These are phyloP conservation scores for Acmispon strigosus DNA, from an alignment of 306 rosid genomes.

Conservation along the genomic window DNA sequence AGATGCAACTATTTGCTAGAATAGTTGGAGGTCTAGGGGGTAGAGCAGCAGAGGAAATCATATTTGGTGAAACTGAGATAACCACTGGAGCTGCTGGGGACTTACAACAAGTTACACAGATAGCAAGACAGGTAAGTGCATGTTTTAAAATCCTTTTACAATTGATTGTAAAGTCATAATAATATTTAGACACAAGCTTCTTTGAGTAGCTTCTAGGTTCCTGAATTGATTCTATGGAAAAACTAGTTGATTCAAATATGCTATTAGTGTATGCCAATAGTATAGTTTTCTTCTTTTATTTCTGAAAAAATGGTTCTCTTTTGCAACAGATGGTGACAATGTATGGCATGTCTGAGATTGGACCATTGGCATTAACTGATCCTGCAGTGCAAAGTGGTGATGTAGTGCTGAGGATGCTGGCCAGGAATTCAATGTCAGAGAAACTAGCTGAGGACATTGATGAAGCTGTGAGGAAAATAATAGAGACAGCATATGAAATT, in stretches of 20 bases:
- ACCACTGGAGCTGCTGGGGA: slow-evolving; percentile 81
- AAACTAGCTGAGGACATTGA: slow-evolving; percentile 71
- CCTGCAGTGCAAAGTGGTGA: slow-evolving; percentile 50
- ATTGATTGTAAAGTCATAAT: no score
- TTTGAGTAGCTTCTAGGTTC: no score
- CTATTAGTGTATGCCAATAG: no score
- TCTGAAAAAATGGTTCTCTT: neutral
- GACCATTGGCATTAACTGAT: slow-evolving; percentile 66
- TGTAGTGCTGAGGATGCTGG: slow-evolving; percentile 64
- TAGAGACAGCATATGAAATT: slow-evolving; percentile 47
- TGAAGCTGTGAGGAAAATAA: slow-evolving; percentile 32
- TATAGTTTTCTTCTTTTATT: no score
- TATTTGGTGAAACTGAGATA: slow-evolving; percentile 70
- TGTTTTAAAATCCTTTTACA: no score
- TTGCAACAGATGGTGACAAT: slow-evolving; percentile 60
- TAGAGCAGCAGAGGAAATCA: slow-evolving; percentile 71
- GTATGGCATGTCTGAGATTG: slow-evolving; percentile 82
- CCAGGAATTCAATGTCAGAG: slow-evolving; percentile 69
- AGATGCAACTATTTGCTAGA: slow-evolving; percentile 67
- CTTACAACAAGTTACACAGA: slow-evolving; percentile 60
- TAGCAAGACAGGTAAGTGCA: slow-evolving; percentile 48
- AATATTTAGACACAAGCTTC: no score
- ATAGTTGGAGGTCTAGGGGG: slow-evolving; percentile 74
- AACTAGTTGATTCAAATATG: no score
- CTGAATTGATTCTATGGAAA: no score